Evolutionary conservation across 345 rosid species (phyloP), one percentile per base, ranked within the genome.

Genomic region (Brassica juncea): DNA sequence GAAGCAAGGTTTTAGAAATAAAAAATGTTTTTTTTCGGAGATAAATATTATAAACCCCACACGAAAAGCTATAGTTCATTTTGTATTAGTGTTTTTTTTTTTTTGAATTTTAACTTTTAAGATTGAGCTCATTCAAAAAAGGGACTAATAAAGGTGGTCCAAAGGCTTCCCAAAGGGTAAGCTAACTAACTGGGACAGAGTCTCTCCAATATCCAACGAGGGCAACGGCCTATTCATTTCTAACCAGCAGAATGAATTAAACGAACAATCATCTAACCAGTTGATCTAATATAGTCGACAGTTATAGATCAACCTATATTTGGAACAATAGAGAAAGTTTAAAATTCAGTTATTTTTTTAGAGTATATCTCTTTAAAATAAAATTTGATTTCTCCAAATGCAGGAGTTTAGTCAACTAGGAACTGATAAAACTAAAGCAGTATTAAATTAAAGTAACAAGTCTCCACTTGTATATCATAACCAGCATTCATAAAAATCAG

Each of bases 51-150:
- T 58, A 21, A 58, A 58, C 6, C 62, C 62, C 30, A 21, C 62
- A 58, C 28, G 19, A 58, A 54, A 19, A 8, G 21, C 49, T 21
- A 8, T 8, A 66, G 1, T 11, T 9, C 10, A 65, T 2, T 25
- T 25, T 5, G 4, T 0, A 30, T 32, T 12, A 21, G 14, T 58
- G 8, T 11, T 10, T 39, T 4, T 12, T 47, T 49, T 49, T 49
- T 23, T 23, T 23, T 30, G 35, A 59, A 42, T 78, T 27, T 57
- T 19, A 71, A 57, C 77, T 78, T 78, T 78, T 72, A 32, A 39
- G 49, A 37, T 15, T 7, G 16, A 28, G 59, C 52, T 71, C 21
- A 8, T 65, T 64, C 27, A 52, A 70, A 54, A 54, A 2, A 19
- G 27, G 49, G 75, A 34, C 57, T 14, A 32, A 23, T 76, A 47